Percentiles rank a stretch among this genome's conserved stretches.
Conservation (phyloP, 2,329 filamentous ascomycete species). For the Stachybotrys elegans region DNA sequence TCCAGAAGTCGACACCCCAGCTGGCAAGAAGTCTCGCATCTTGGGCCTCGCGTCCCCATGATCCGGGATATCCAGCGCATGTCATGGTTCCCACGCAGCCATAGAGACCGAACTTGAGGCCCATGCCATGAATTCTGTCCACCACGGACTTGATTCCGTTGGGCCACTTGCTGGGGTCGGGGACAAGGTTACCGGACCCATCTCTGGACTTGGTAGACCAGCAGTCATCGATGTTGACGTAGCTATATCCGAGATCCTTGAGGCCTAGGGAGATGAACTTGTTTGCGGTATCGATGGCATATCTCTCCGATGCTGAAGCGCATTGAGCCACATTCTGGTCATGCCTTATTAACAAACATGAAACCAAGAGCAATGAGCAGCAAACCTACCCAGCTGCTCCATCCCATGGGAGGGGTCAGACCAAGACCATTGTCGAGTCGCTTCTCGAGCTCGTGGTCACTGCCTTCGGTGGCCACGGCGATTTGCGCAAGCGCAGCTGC, state of each 20-base stretch:
- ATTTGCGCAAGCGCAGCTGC: neutral
- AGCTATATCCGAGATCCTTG: constrained; percentile 47
- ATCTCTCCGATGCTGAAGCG: constrained; percentile 9
- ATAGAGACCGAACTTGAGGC: constrained; percentile 59
- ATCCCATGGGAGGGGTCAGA: constrained; percentile 10
- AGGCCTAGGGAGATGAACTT: constrained; percentile 31
- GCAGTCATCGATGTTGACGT: constrained; percentile 58
- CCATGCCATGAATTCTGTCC: constrained; percentile 45
- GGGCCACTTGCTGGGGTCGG: constrained; percentile 48
- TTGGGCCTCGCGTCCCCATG: constrained; percentile 9
- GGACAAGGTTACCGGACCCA: constrained; percentile 37
- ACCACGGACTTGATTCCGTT: constrained; percentile 49
- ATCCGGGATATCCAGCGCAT: constrained; percentile 11
- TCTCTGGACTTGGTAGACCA: constrained; percentile 38
- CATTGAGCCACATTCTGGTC: constrained; percentile 12
- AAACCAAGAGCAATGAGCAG: neutral
- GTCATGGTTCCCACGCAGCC: constrained; percentile 42
- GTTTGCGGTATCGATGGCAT: constrained; percentile 10
- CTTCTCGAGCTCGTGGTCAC: neutral
- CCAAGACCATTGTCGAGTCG: constrained; percentile 6
- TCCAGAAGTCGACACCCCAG: constrained; percentile 13
- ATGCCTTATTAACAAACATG: neutral
- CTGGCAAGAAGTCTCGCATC: constrained; percentile 8
- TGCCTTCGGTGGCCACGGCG: neutral
- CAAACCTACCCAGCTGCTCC: constrained; percentile 11